phyloP scores from a whole-genome alignment of 805 yeast genomes.

The Metschnikowia rubicola region DNA sequence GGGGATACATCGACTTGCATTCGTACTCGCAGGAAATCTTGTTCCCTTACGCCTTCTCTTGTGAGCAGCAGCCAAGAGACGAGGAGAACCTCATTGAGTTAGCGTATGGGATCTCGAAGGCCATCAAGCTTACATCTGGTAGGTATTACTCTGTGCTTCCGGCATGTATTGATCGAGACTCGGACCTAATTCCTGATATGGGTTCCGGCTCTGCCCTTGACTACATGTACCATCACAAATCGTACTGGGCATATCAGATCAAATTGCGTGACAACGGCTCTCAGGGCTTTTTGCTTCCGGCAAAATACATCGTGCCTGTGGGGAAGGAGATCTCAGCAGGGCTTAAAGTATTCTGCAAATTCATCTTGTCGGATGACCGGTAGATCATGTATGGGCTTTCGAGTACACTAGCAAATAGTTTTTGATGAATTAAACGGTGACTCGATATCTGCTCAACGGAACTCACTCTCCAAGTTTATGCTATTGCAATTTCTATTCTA shows the following conservation, averaged over 20 bases:
- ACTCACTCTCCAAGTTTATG: no score
- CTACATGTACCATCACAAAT: constrained; percentile 78
- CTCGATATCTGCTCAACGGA: no score
- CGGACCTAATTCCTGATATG: constrained; percentile 67
- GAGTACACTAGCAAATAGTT: no score
- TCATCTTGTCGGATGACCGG: constrained; percentile 31
- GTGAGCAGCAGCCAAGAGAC: constrained; percentile 71
- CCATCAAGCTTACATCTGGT: constrained; percentile 63
- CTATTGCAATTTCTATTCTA: no score
- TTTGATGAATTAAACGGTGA: no score
- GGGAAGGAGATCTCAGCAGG: constrained; percentile 73
- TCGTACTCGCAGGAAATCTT: constrained; percentile 82
- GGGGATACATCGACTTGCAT: constrained; percentile 79
- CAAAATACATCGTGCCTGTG: constrained; percentile 66
- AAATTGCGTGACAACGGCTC: constrained; percentile 79
- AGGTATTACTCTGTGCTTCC: constrained; percentile 65
- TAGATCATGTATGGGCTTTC: neutral
- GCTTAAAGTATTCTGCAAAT: constrained; percentile 55
- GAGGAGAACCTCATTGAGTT: constrained; percentile 76
- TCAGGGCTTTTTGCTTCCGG: constrained; percentile 78
- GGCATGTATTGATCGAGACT: constrained; percentile 77
- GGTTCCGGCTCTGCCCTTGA: constrained; percentile 82
- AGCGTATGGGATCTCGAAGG: constrained; percentile 76
- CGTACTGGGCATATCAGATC: constrained; percentile 80
- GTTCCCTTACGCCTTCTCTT: constrained; percentile 80